These are phyloP conservation scores for Plasmodium cynomolgi DNA, from an alignment of 169 alveolate species.

Conservation along the genomic window DNA sequence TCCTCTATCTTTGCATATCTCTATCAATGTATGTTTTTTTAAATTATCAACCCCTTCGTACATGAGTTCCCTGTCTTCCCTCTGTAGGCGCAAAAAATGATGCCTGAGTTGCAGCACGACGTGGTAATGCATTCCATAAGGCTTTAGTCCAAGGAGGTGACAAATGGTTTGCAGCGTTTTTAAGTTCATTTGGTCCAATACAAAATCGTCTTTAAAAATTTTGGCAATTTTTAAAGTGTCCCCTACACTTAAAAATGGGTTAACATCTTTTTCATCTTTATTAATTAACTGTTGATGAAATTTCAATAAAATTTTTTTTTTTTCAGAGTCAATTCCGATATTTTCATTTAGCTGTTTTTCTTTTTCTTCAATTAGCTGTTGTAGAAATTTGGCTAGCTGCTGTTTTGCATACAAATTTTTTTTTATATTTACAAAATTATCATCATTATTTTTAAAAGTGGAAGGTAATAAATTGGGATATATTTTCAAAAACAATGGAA, in stretches of 20 bases:
- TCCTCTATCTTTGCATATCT: constrained; percentile 88
- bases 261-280: constrained; percentile 83
- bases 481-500: constrained; percentile 89
- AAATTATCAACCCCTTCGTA: constrained; percentile 92
- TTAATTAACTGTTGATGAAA: constrained; percentile 87
- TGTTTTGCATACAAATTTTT: constrained; percentile 89
- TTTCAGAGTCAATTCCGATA: constrained; percentile 79
- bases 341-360: constrained; percentile 79
- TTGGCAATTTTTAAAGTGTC: constrained; percentile 87
- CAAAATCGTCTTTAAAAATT: constrained; percentile 88
- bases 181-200: constrained; percentile 88
- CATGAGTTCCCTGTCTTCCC: constrained; percentile 88
- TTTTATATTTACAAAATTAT: constrained; percentile 84
- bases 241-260: constrained; percentile 83
- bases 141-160: constrained; percentile 87
- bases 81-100: constrained; percentile 85
- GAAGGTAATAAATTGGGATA: constrained; percentile 93
- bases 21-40: constrained; percentile 85
- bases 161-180: constrained; percentile 91
- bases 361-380: constrained; percentile 84
- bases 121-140: constrained; percentile 88
- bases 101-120: constrained; percentile 89
- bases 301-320: constrained; percentile 83
- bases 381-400: constrained; percentile 90
- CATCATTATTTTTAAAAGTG: constrained; percentile 85